Percentiles rank a stretch among this genome's conserved stretches.
Evolutionary conservation across 148 eudicot species (phyloP).

Genomic region (Vaccinium macrocarpon): DNA sequence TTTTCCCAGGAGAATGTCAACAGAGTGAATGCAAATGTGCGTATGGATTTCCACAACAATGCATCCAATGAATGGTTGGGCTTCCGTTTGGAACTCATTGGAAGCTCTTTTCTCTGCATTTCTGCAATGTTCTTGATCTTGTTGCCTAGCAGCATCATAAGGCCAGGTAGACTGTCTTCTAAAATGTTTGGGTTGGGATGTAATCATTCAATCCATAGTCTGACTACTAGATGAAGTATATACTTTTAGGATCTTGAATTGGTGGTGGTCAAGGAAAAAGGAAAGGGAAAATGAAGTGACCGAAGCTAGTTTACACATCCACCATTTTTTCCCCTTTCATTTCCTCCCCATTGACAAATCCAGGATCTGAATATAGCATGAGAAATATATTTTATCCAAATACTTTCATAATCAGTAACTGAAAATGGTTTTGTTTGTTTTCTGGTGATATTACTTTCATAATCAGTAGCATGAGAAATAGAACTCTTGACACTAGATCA

Average conservation of each 20-base stretch:
- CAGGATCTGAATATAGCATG: not conserved
- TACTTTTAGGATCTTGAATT: not conserved
- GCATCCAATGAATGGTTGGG: slow-evolving; percentile 95
- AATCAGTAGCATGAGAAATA: not conserved
- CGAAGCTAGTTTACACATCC: not conserved
- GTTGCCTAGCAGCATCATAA: slow-evolving; percentile 73
- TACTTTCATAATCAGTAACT: not conserved
- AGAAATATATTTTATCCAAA: not conserved
- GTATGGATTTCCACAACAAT: slow-evolving; percentile 92
- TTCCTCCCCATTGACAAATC: not conserved
- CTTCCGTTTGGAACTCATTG: slow-evolving; percentile 80
- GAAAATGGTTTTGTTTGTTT: not conserved
- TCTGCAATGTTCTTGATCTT: slow-evolving; percentile 79
- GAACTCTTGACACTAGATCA: not conserved
- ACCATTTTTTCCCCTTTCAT: not conserved
- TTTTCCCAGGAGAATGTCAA: slow-evolving; percentile 69
- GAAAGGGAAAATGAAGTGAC: not conserved
- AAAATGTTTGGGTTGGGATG: not conserved
- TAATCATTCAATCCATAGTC: not conserved
- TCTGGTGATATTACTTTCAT: not conserved
- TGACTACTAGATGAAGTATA: not conserved
- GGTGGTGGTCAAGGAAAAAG: not conserved
- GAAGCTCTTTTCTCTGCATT: slow-evolving; percentile 68
- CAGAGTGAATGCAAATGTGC: slow-evolving; percentile 62
- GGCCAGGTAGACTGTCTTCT: slow-evolving; percentile 56